Base-by-base conservation (phyloP, 1,139 yeast species). In the Kazachstania sp. region DNA sequence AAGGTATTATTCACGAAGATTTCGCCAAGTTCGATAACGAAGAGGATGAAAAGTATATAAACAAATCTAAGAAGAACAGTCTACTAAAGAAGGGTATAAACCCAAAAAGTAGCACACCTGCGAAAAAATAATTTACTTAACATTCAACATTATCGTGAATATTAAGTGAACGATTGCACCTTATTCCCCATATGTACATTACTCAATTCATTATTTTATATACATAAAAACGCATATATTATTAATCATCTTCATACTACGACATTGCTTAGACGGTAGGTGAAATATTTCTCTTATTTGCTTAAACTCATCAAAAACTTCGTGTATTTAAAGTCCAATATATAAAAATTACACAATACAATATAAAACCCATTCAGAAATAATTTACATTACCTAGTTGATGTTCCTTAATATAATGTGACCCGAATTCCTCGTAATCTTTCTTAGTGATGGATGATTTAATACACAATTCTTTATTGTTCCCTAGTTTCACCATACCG, bases 391-490 rank as follows among this genome's bases (percentile, higher is more conserved):
- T 86, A 4, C 97, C 95, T 54, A 86, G 68, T 9, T 81, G 79
- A 65, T 90, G 95, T 62, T 88, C 97, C 61, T 84, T 86, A 47
- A 90, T 79, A 63, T 90, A 90, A 50, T 87, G 96, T 1, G 86
- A 73, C 0, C 98, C 99, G 72, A 77, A 79, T 62, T 94, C 98
- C 40, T 83, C 83, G 61, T 87, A 94, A 54, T 90, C 95, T 44
- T 73, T 69, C 55, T 74, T 75, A 0, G 90, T 76, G 18, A 92
- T 73, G 51, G 75, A 78, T 34, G 80, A 70, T 1, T 67, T 57
- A 40, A 71, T 61, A 37, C 78, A 73, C 20, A 76, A 79, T 3
- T 57, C 64, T 2, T 67, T 70, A 29, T 74, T 68, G 3, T 63
- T 60, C 2, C 94, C 73, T 86, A 95, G 86, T 57, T 77, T 76